A percentile compares a stretch with the other conserved stretches of the same genome.
These are phyloP conservation scores for Debaryomyces subglobosus DNA, from an alignment of 1,139 yeast species.

Conservation along the genomic window DNA sequence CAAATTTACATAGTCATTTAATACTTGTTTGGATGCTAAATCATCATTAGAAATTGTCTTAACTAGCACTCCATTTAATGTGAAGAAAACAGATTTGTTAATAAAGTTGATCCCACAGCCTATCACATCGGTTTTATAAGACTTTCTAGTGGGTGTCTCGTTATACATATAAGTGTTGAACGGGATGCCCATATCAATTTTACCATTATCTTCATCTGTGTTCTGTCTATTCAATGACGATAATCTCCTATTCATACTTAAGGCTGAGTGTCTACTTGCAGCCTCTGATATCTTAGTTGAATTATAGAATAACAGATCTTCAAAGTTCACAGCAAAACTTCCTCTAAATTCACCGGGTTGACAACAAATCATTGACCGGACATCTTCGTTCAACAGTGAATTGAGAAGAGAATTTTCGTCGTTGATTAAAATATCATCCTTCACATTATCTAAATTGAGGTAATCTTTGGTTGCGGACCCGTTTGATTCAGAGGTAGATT, in stretches of 20 bases:
- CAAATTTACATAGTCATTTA: conserved; percentile 24
- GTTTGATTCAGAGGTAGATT: conserved; percentile 13
- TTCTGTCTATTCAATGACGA: conserved; percentile 36
- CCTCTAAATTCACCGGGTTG: conserved; percentile 47
- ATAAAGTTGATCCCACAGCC: conserved; percentile 86
- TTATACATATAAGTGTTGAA: conserved; percentile 29
- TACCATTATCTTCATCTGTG: conserved; percentile 36
- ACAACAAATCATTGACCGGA: conserved; percentile 27
- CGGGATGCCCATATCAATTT: conserved; percentile 40
- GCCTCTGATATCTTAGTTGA: conserved; percentile 39
- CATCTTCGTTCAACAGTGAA: conserved; percentile 20
- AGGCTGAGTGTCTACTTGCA: conserved; percentile 32
- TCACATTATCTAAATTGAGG: conserved; percentile 35
- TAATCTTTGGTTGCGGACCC: conserved; percentile 14
- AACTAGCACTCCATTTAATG: conserved; percentile 74
- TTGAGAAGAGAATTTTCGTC: conserved; percentile 18
- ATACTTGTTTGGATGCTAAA: conserved; percentile 25
- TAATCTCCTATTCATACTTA: conserved; percentile 42
- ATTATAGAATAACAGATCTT: conserved; percentile 45
- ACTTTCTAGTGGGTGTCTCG: conserved; percentile 17
- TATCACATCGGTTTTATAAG: conserved; percentile 55
- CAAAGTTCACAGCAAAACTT: conserved; percentile 47
- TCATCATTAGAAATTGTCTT: conserved; percentile 36
- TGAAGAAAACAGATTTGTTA: conserved; percentile 66
- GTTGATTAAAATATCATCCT: conserved; percentile 27